A percentile compares a stretch with the other conserved stretches of the same genome.
These are phyloP conservation scores for Fusarium goolgardi DNA, from an alignment of 2,329 filamentous ascomycete species.

Conservation along the genomic window DNA sequence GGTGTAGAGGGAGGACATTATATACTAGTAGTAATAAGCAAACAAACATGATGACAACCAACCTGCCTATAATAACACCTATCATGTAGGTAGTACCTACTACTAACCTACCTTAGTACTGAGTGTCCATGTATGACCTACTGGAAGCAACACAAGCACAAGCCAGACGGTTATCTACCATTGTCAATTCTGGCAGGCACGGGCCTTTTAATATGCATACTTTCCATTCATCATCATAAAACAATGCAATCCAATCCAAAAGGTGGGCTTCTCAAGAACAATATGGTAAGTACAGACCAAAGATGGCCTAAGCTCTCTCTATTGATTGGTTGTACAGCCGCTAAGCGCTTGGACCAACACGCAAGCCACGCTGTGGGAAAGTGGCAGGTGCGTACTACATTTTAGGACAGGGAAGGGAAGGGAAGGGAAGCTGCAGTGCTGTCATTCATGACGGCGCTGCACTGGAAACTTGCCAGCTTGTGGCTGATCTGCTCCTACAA, in stretches of 20 bases:
- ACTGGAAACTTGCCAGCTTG: conserved; percentile 44
- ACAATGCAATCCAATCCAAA: conserved; percentile 40
- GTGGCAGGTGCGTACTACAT: conserved; percentile 11
- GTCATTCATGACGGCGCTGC: conserved; percentile 36
- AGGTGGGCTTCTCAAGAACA: conserved; percentile 8
- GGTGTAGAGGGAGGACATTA: background rate
- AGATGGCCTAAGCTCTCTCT: conserved; percentile 23
- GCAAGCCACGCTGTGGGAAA: conserved; percentile 23
- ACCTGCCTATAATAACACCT: background rate
- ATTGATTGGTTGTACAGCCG: conserved; percentile 42
- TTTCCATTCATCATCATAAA: conserved; percentile 33
- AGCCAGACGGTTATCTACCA: conserved; percentile 6
- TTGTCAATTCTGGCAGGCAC: conserved; percentile 25
- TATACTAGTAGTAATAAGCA: background rate
- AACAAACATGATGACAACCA: background rate
- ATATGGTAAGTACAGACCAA: background rate
- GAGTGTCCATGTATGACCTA: background rate
- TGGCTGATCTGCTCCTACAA: conserved; percentile 33
- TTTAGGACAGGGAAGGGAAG: background rate
- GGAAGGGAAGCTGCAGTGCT: conserved; percentile 21
- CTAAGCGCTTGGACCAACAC: conserved; percentile 33
- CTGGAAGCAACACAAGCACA: conserved; percentile 6
- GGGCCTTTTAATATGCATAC: background rate
- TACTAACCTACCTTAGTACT: too few species aligned
- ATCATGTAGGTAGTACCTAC: background rate